A percentile compares a stretch with the other conserved stretches of the same genome.
Evolutionary conservation across 257 asterid species (phyloP).

Genomic region (Petunia secreta): DNA sequence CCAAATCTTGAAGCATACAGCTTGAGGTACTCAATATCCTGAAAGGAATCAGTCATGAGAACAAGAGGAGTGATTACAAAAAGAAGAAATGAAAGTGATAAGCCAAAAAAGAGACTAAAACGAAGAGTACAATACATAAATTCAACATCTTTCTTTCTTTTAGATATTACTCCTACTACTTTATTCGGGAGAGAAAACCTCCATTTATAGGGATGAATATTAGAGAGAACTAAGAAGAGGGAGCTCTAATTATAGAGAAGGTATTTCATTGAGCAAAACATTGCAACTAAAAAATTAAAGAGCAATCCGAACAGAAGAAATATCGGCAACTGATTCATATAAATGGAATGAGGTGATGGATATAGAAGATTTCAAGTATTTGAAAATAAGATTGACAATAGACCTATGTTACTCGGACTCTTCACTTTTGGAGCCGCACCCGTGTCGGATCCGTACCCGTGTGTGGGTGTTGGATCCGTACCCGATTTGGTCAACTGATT

Average conservation of each 20-base stretch:
- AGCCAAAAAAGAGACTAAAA: not conserved
- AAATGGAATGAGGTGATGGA: not conserved
- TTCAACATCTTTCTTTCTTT: conserved; percentile 5
- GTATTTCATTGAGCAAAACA: not conserved
- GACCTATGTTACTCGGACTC: too few relatives aligned
- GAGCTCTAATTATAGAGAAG: not conserved
- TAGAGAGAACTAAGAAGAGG: not conserved
- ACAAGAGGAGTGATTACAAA: conserved; percentile 10
- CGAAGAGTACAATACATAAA: not conserved
- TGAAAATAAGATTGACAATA: not conserved
- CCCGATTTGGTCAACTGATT: too few relatives aligned
- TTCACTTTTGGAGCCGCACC: too few relatives aligned
- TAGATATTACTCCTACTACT: not conserved
- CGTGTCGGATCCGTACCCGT: too few relatives aligned
- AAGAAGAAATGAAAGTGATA: not conserved
- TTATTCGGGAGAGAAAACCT: not conserved
- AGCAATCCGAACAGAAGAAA: not conserved
- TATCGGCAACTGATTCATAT: not conserved
- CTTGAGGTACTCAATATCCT: conserved; percentile 90
- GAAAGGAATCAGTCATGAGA: conserved; percentile 15
- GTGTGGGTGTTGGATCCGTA: too few relatives aligned
- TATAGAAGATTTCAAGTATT: not conserved
- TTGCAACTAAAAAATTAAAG: not conserved
- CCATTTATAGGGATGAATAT: not conserved
- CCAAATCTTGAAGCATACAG: conserved; percentile 83